phyloP scores from a whole-genome alignment of 768 basidiomycete genomes.

The Tricholomella constricta region DNA sequence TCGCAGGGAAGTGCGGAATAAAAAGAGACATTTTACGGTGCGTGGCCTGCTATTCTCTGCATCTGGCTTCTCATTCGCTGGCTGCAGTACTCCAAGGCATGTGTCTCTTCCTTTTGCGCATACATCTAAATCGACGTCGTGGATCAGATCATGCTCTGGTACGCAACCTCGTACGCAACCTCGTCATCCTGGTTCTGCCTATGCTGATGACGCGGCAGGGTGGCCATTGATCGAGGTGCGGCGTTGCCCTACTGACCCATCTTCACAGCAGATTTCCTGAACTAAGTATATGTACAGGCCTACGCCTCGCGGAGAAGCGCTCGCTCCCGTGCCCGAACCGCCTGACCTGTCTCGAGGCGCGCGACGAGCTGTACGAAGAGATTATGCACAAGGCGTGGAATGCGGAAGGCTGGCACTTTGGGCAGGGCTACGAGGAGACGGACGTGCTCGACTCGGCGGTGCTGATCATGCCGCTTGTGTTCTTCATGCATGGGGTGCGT shows the following conservation, averaged over 20 bases:
- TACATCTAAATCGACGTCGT: no score
- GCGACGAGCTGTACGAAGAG: slow-evolving; percentile 90
- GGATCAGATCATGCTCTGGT: slow-evolving; percentile 87
- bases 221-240: slow-evolving; percentile 87
- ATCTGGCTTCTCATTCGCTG: not conserved
- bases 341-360: slow-evolving; percentile 67
- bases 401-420: slow-evolving; percentile 64
- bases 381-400: slow-evolving; percentile 92
- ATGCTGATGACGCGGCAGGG: slow-evolving; percentile 55
- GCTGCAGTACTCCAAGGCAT: slow-evolving; percentile 75
- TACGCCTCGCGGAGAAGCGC: slow-evolving; percentile 93
- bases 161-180: no score
- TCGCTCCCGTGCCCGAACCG: slow-evolving; percentile 84
- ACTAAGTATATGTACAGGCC: slow-evolving; percentile 44
- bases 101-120: slow-evolving; percentile 32
- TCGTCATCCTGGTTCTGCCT: not conserved
- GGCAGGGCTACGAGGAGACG: slow-evolving; percentile 89
- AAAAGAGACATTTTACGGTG: slow-evolving; percentile 83
- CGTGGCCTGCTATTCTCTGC: slow-evolving; percentile 22
- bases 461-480: slow-evolving; percentile 90
- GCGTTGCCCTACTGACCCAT: not conserved
- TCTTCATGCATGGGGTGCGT: slow-evolving; percentile 83
- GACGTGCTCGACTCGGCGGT: slow-evolving; percentile 84
- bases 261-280: no score
- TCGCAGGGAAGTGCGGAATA: slow-evolving; percentile 85